Evolutionary conservation across 176 grass and related monocot species (phyloP).

Genomic region (Rhipidocladum racemiflorum): DNA sequence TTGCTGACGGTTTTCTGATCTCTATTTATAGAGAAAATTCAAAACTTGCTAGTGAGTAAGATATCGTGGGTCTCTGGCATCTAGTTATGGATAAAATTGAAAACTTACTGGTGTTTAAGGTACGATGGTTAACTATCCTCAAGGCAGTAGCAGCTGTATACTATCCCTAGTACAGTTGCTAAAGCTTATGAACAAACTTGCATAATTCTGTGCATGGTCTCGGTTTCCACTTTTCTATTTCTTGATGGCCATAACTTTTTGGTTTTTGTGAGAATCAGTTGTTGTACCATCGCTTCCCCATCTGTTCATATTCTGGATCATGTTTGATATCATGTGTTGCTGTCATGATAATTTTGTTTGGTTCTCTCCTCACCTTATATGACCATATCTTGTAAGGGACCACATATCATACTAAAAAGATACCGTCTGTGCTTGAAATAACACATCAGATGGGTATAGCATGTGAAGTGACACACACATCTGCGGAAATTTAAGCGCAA

Average conservation of each 20-base stretch:
- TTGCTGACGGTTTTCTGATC: background rate
- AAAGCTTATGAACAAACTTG: background rate
- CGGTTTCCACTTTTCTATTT: background rate
- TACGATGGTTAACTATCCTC: background rate
- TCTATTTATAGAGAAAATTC: background rate
- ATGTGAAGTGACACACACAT: background rate
- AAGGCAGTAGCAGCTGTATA: background rate
- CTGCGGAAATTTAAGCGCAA: background rate
- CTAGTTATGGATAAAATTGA: background rate
- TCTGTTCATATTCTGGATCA: constrained; percentile 18
- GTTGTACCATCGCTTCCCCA: background rate
- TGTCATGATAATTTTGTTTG: constrained; percentile 30
- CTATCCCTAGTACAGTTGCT: background rate
- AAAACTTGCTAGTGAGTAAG: background rate
- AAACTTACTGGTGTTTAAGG: background rate
- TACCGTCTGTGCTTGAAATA: background rate
- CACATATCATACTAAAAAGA: constrained; percentile 8
- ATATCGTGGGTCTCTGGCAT: background rate
- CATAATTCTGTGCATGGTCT: background rate
- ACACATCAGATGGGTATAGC: background rate
- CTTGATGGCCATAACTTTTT: background rate
- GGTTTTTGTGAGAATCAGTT: background rate
- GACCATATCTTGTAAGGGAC: constrained; percentile 28
- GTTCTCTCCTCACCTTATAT: constrained; percentile 17
- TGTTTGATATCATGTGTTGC: constrained; percentile 22